Evolutionary conservation across 2,329 filamentous ascomycete genomes (phyloP), one percentile per base, ranked within the genome.

Genomic region (Arachnopeziza araneosa): DNA sequence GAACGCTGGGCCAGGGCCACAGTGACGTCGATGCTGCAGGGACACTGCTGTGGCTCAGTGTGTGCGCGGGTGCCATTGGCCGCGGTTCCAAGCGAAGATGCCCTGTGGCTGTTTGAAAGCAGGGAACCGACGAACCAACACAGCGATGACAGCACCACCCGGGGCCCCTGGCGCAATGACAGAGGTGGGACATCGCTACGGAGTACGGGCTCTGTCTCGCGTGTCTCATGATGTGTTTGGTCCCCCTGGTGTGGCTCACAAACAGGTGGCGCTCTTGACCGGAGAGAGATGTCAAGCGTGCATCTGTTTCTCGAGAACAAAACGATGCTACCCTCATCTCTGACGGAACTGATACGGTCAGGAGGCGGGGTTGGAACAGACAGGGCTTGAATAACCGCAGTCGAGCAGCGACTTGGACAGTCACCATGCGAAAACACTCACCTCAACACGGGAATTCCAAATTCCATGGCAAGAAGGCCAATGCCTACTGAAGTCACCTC

Each of bases 1-100:
- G 26, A n/a, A 30, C 26, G 9, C 9, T 30, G 26, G 26, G 5
- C 9, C 26, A 30, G 26, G 26, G 26, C 26, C 9, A 24, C 22
- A 57, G 57, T 58, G 57, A 58, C 57, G 57, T 58, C 54, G 44
- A 24, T 55, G 21, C 19, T 36, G 21, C 55, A 57, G 49, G 56
- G 57, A 32, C 50, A 23, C 24, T 12, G 7, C 2, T 58, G 57
- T 58, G 57, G 57, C 57, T 58, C 52, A 58, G 24, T 55, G 24
- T 51, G 52, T 52, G 52, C 57, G 24, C 24, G 19, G 4, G 9
- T 50, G 7, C 44, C 2, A 58, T 58, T 58, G 57, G 57, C 6
- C 36, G 17, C 12, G 10, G 12, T 14, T 19, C 36, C 17, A 30
- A 30, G 26, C 26, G 26, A 30, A 30, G 4, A 4, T 30, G 26